phyloP scores from a whole-genome alignment of 2,329 filamentous ascomycete genomes.

The Lasiodiplodia sp. region DNA sequence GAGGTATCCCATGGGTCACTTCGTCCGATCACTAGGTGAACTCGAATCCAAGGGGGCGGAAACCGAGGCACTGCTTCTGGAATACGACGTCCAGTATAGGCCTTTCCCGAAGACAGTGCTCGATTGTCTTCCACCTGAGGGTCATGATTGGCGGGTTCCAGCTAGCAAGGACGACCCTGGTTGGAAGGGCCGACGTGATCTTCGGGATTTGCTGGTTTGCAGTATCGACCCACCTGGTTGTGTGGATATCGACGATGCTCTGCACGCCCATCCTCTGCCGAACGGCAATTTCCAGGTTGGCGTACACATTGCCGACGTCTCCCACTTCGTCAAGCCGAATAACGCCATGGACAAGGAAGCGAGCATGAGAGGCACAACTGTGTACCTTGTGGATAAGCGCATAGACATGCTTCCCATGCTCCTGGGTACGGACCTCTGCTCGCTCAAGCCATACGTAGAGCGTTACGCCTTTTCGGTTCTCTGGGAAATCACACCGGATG shows the following conservation, averaged over 20 bases:
- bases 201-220: conserved; percentile 87
- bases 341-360: conserved; percentile 98
- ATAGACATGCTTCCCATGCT: conserved; percentile 99
- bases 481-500: conserved; percentile 85
- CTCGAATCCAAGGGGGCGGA: conserved; percentile 97
- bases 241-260: conserved; percentile 97
- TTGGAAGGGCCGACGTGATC: conserved; percentile 84
- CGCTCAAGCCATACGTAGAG: conserved; percentile 97
- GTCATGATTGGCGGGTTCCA: conserved; percentile 93
- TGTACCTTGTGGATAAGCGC: conserved; percentile 97
- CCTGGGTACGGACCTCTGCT: conserved; percentile 94
- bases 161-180: conserved; percentile 79
- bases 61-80: conserved; percentile 90
- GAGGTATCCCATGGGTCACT: conserved; percentile 90
- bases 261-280: conserved; percentile 82
- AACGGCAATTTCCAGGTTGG: conserved; percentile 97
- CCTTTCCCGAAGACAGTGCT: conserved; percentile 96
- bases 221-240: conserved; percentile 97
- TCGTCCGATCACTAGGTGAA: conserved; percentile 90
- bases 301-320: conserved; percentile 99
- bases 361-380: conserved; percentile 90
- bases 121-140: conserved; percentile 89
- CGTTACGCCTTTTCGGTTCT: conserved; percentile 63
- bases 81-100: conserved; percentile 97
- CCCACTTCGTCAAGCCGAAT: conserved; percentile 95